phyloP scores from a whole-genome alignment of 2,329 filamentous ascomycete species.

The Aspergillus piperis region DNA sequence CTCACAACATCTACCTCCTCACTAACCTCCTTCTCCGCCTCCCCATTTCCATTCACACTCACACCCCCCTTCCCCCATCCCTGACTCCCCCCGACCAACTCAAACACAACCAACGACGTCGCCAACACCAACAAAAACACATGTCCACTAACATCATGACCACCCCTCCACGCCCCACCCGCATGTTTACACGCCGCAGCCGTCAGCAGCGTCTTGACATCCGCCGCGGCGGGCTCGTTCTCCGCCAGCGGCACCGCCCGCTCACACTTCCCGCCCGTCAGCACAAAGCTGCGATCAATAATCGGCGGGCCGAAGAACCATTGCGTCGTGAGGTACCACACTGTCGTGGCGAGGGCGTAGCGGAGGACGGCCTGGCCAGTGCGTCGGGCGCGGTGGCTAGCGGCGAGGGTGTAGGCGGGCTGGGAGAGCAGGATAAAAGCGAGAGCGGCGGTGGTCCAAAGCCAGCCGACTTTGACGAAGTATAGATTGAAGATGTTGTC shows the following conservation, averaged over 20 bases:
- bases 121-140: slow-evolving; percentile 89
- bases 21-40: not conserved
- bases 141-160: slow-evolving; percentile 94
- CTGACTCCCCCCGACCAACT: slow-evolving; percentile 58
- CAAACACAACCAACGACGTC: slow-evolving; percentile 77
- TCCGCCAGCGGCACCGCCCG: slow-evolving; percentile 53
- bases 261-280: slow-evolving; percentile 84
- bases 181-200: slow-evolving; percentile 78
- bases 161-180: slow-evolving; percentile 85
- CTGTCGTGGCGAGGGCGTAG: slow-evolving; percentile 70
- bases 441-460: slow-evolving; percentile 81
- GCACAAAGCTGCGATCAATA: slow-evolving; percentile 85
- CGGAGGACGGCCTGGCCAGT: slow-evolving; percentile 64
- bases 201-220: slow-evolving; percentile 59
- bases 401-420: slow-evolving; percentile 54
- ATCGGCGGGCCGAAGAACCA: slow-evolving; percentile 94
- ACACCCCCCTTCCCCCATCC: slow-evolving; percentile 54
- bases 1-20: slow-evolving; percentile 49
- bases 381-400: slow-evolving; percentile 44
- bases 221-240: slow-evolving; percentile 11
- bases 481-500: slow-evolving; percentile 87
- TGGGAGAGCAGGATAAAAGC: slow-evolving; percentile 69
- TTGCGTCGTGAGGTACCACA: slow-evolving; percentile 88
- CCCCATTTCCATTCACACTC: slow-evolving; percentile 20
- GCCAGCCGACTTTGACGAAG: slow-evolving; percentile 95